phyloP scores from a whole-genome alignment of 306 rosid genomes.

The Prunus salicina region DNA sequence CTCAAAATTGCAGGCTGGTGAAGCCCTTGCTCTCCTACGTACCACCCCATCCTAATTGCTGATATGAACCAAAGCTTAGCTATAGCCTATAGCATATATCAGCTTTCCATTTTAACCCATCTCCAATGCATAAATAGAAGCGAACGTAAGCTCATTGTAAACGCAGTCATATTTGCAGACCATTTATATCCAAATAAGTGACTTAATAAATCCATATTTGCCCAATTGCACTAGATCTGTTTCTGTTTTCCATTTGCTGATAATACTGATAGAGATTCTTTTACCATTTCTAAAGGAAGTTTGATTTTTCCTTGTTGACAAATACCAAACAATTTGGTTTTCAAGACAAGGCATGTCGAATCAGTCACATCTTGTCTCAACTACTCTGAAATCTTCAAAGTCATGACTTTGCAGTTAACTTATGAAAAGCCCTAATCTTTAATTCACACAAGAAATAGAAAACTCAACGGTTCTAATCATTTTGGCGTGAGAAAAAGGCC shows the following conservation, averaged over 20 bases:
- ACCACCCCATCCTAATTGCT: not conserved
- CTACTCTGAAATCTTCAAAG: not conserved
- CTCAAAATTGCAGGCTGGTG: slow-evolving; percentile 29
- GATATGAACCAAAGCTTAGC: not conserved
- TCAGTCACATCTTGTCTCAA: too few species aligned
- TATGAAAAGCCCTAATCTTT: not conserved
- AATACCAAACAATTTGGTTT: not conserved
- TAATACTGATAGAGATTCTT: not conserved
- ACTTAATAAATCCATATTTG: not conserved
- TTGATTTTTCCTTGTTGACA: too few species aligned
- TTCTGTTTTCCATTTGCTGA: not conserved
- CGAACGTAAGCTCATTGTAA: not conserved
- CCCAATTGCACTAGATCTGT: not conserved
- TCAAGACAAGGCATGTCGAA: not conserved
- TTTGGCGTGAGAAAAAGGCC: too few species aligned
- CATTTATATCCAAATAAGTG: not conserved
- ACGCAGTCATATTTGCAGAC: not conserved
- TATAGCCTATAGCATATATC: too few species aligned
- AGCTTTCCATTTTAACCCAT: not conserved
- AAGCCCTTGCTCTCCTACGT: slow-evolving; percentile 44
- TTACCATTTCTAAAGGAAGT: too few species aligned
- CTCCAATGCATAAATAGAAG: not conserved
- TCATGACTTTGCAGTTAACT: not conserved
- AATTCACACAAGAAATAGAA: not conserved
- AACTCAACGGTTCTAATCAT: too few species aligned